These are phyloP conservation scores for Eucalyptus paniculata DNA, from an alignment of 345 rosid genomes.

Conservation along the genomic window DNA sequence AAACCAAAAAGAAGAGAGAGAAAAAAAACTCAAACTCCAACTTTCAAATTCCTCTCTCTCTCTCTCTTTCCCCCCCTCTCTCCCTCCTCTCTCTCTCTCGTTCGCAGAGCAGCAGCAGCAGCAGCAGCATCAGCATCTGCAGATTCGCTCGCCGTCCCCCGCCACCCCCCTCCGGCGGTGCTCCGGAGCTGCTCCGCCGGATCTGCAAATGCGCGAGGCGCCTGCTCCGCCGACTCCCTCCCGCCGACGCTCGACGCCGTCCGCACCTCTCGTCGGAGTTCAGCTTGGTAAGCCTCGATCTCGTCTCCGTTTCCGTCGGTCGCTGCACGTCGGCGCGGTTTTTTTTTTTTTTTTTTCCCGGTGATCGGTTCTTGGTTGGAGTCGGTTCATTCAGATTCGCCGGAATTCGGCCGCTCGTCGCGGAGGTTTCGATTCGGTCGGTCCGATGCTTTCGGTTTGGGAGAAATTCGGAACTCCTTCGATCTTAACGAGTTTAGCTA, in stretches of 20 bases:
- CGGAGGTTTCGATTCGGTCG: not conserved
- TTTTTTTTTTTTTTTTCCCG: not conserved
- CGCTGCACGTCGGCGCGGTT: not conserved
- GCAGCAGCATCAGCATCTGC: not conserved
- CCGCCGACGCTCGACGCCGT: not conserved
- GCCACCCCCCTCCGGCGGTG: not conserved
- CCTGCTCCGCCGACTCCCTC: not conserved
- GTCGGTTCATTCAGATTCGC: not conserved
- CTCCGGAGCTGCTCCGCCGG: not conserved
- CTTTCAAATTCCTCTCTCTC: not conserved
- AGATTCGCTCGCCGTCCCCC: not conserved
- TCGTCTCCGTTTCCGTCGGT: not conserved
- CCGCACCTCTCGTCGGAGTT: slow-evolving; percentile 5
- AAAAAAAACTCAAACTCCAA: not conserved
- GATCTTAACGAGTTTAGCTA: not conserved
- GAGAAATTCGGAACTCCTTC: not conserved
- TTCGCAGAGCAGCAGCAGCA: not conserved
- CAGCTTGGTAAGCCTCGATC: slow-evolving; percentile 15
- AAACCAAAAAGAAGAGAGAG: not conserved
- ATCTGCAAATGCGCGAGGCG: slow-evolving; percentile 28
- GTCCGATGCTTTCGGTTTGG: not conserved
- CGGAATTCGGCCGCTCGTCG: not conserved
- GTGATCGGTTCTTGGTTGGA: not conserved
- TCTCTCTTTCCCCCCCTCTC: not conserved
- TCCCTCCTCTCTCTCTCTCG: not conserved